phyloP scores from a whole-genome alignment of 352 stramenopile species.

The Globisporangium lucens region DNA sequence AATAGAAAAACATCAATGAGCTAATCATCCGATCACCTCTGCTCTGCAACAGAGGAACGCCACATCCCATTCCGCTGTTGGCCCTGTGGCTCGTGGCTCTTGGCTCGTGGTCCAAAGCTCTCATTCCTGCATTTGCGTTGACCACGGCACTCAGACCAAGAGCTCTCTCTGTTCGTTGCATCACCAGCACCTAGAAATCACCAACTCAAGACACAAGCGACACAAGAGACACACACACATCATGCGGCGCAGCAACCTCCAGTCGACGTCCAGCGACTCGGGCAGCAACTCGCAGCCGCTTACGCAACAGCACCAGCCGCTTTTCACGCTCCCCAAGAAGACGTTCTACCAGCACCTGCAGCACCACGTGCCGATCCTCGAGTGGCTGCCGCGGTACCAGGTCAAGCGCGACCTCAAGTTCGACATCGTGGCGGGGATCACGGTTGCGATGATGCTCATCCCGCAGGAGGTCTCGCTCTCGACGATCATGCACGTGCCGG shows the following conservation, averaged over 20 bases:
- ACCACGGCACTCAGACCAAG: not conserved
- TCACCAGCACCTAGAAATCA: not conserved
- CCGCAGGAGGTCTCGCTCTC: slow-evolving; percentile 87
- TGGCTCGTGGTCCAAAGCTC: not conserved
- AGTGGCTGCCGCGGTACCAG: slow-evolving; percentile 56
- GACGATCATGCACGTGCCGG: slow-evolving; percentile 81
- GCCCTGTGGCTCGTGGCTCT: not conserved
- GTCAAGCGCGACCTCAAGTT: slow-evolving; percentile 48
- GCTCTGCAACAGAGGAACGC: slow-evolving; percentile 1
- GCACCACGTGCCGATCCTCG: slow-evolving; percentile 40
- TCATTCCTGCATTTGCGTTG: slow-evolving; percentile 1
- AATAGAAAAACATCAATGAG: not conserved
- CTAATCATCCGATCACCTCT: not conserved
- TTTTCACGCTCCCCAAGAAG: slow-evolving; percentile 5
- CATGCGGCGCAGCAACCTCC: slow-evolving; percentile 8
- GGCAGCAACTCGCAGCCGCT: not conserved
- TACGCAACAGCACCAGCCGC: not conserved
- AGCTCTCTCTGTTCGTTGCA: not conserved
- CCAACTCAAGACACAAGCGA: no score
- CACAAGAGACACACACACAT: not conserved
- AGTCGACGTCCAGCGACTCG: slow-evolving; percentile 9
- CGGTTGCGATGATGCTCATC: slow-evolving; percentile 86
- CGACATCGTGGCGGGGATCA: slow-evolving; percentile 48
- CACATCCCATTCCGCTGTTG: slow-evolving; percentile 10
- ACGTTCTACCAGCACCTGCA: slow-evolving; percentile 15